phyloP scores from a whole-genome alignment of 208 protist genomes.

The Leishmania martiniquensis region DNA sequence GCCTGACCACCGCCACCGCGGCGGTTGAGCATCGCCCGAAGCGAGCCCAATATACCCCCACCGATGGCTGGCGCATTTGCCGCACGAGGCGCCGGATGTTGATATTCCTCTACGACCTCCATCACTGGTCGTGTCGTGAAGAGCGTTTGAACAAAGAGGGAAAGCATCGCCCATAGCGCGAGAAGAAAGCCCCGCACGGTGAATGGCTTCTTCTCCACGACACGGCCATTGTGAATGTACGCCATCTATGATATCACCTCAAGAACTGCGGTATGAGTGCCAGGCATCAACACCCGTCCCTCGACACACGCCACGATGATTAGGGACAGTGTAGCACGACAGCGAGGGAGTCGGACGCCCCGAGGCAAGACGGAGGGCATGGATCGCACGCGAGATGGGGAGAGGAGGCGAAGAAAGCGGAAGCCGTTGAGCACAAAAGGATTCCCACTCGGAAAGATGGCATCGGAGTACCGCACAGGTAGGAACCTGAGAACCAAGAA shows the following conservation, averaged over 20 bases:
- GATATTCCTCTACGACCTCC: constrained; percentile 50
- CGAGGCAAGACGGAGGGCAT: background rate
- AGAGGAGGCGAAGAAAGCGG: constrained; percentile 5
- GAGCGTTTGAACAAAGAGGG: constrained; percentile 72
- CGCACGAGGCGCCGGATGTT: constrained; percentile 10
- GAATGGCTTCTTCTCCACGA: constrained; percentile 83
- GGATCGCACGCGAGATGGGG: background rate
- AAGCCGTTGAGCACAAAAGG: background rate
- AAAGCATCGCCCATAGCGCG: constrained; percentile 39
- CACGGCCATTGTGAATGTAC: constrained; percentile 74
- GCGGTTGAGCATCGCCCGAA: constrained; percentile 20
- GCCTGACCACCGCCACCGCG: constrained; percentile 20
- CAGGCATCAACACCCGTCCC: too few species aligned
- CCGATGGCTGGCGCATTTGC: constrained; percentile 3
- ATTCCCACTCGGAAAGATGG: too few species aligned
- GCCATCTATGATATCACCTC: constrained; percentile 34
- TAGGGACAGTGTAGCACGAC: background rate
- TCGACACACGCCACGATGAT: background rate
- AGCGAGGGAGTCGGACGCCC: background rate
- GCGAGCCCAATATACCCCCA: background rate
- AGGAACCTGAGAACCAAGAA: background rate
- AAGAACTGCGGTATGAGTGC: too few species aligned
- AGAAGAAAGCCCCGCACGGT: constrained; percentile 53
- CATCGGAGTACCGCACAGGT: background rate
- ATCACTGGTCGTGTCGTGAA: constrained; percentile 53